Evolutionary conservation across 2,329 filamentous ascomycete species (phyloP).

Genomic region (Alternaria dauci): DNA sequence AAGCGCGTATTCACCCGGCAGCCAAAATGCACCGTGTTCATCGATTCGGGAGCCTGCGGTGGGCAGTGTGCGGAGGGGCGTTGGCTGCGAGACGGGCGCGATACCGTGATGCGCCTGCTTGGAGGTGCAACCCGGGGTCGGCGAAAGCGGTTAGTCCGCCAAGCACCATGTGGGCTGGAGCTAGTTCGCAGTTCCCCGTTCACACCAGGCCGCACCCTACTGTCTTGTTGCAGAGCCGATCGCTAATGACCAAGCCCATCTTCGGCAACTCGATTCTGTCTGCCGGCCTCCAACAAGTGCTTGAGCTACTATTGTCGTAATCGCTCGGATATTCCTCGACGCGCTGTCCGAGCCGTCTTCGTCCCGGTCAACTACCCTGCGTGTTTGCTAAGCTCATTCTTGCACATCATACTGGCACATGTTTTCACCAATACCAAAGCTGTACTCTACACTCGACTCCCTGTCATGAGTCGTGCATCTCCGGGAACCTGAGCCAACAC

Average conservation of each 20-base stretch:
- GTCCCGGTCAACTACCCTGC: neutral
- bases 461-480: neutral
- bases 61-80: conserved; percentile 24
- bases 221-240: neutral
- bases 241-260: neutral
- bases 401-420: neutral
- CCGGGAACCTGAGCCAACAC: neutral
- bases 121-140: conserved; percentile 23
- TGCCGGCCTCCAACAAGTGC: neutral
- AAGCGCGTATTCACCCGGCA: conserved; percentile 41
- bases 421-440: neutral
- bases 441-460: neutral
- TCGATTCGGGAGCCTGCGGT: conserved; percentile 25
- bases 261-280: neutral
- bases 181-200: conserved; percentile 5
- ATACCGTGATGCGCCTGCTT: conserved; percentile 23
- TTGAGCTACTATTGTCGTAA: neutral
- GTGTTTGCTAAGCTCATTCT: neutral
- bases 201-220: conserved; percentile 1
- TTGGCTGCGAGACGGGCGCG: conserved; percentile 31
- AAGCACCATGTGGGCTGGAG: conserved; percentile 14
- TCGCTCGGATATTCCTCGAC: neutral
- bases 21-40: conserved; percentile 30
- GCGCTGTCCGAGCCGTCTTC: neutral
- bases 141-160: conserved; percentile 19